Evolutionary conservation across 805 yeast genomes (phyloP).

Genomic region (Metschnikowia cubensis): DNA sequence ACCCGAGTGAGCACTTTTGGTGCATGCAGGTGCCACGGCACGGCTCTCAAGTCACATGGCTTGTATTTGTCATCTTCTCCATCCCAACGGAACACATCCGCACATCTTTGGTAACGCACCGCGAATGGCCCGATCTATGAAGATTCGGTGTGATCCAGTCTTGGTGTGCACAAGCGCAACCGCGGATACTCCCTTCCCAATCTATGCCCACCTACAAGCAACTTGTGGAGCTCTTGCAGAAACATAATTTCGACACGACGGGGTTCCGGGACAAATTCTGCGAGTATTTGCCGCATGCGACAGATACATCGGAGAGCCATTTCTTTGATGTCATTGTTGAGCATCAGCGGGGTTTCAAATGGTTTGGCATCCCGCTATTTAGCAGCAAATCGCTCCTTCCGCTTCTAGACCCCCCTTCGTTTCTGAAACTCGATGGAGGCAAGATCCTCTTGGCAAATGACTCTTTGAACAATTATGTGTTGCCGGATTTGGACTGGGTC

Average conservation of each 20-base stretch:
- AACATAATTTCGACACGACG: constrained; percentile 6
- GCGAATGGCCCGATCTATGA: not conserved
- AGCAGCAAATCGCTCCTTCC: constrained; percentile 45
- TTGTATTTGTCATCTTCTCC: not conserved
- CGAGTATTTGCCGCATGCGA: constrained; percentile 1
- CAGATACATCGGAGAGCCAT: constrained; percentile 5
- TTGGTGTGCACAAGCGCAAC: not conserved
- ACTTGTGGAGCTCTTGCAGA: constrained; percentile 8
- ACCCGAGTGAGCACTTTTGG: not conserved
- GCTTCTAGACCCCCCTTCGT: constrained; percentile 48
- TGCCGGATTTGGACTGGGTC: constrained; percentile 59
- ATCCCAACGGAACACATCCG: not conserved
- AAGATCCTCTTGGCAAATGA: constrained; percentile 25
- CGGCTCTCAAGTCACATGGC: too few relatives aligned
- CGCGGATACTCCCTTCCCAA: not conserved
- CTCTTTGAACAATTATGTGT: constrained; percentile 34
- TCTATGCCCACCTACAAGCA: constrained; percentile 2
- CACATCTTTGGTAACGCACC: not conserved
- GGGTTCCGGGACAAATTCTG: constrained; percentile 5
- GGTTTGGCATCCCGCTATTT: constrained; percentile 51
- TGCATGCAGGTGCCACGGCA: not conserved
- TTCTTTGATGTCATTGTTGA: constrained; percentile 45
- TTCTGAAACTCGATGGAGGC: constrained; percentile 42
- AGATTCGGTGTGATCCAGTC: not conserved
- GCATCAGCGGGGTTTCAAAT: constrained; percentile 51